Evolutionary conservation across 2,329 filamentous ascomycete species (phyloP), one percentile per base, ranked within the genome.

Genomic region (Zymoseptoria crescenta): DNA sequence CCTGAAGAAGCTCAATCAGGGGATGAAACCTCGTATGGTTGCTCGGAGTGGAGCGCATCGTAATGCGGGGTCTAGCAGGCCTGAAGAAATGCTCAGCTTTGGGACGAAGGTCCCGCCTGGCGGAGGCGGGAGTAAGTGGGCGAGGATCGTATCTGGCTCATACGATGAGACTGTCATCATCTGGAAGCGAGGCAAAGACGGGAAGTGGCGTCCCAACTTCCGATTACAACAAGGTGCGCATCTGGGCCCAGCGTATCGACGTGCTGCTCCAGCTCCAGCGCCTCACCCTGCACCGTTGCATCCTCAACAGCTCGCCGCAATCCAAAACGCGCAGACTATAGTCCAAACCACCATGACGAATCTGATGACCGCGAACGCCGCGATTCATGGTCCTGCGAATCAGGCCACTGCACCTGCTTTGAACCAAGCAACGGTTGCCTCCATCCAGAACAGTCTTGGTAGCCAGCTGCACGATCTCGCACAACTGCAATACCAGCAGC

Each of bases 81-180:
- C 90, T 0, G 83, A 87, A 55, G 86, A 94, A 63, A 86, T 96
- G 51, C 85, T 85, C 58, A 88, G 89, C 0, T 85, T 89, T 54
- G 92, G 92, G 0, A 90, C 92, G 16, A 94, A 89, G 70, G 80
- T 97, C 2, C 93, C 93, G 1, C 92, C 93, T 0, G 93, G 93
- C 10, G 92, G 93, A 24, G 93, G 93, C 48, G 91, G 93, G 27
- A 90, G 90, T 68, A 86, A 82, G 65, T 96, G 93, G 78, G 91
- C 88, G 8, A 87, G 92, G n/a, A 99, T 99, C 60, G 91, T 99
- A 3, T 96, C 92, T 6, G 94, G 94, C 2, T 96, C 91, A 0
- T 99, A 99, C 67, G 94, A 99, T 67, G 91, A 96, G 75, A 92
- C 86, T 9, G 91, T 99, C 66, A 92, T 96, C 65, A 89, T 99